These are phyloP conservation scores for Beauveria asiatica DNA, from an alignment of 2,329 filamentous ascomycete species.

Conservation along the genomic window DNA sequence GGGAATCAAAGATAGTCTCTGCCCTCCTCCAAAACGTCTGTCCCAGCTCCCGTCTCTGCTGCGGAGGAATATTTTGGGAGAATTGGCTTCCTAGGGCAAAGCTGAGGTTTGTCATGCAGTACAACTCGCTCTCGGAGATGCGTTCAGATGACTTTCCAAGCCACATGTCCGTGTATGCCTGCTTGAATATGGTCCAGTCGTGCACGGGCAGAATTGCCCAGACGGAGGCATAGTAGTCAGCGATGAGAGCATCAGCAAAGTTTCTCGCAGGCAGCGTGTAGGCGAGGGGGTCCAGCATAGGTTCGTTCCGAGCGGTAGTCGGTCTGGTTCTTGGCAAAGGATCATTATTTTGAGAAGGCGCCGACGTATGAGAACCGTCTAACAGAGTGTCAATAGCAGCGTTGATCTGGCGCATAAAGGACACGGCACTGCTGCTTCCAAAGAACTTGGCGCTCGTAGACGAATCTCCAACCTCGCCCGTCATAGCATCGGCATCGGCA, in stretches of 20 bases:
- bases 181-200: background rate
- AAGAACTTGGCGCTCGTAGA: constrained; percentile 3
- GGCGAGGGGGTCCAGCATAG: background rate
- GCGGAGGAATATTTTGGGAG: background rate
- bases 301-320: background rate
- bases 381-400: constrained; percentile 3
- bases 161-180: background rate
- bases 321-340: background rate
- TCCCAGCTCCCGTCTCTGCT: background rate
- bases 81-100: constrained; percentile 12
- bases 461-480: background rate
- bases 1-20: background rate
- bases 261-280: constrained; percentile 1
- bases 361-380: background rate
- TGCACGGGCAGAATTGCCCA: constrained; percentile 5
- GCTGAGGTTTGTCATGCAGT: constrained; percentile 8
- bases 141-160: background rate
- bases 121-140: background rate
- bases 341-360: background rate
- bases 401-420: constrained; percentile 9
- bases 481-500: background rate
- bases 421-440: constrained; percentile 2
- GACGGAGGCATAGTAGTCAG: background rate
- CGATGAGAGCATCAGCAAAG: background rate
- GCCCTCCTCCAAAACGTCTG: constrained; percentile 7